Conservation (phyloP, 345 rosid species). For the Lumnitzera racemosa region DNA sequence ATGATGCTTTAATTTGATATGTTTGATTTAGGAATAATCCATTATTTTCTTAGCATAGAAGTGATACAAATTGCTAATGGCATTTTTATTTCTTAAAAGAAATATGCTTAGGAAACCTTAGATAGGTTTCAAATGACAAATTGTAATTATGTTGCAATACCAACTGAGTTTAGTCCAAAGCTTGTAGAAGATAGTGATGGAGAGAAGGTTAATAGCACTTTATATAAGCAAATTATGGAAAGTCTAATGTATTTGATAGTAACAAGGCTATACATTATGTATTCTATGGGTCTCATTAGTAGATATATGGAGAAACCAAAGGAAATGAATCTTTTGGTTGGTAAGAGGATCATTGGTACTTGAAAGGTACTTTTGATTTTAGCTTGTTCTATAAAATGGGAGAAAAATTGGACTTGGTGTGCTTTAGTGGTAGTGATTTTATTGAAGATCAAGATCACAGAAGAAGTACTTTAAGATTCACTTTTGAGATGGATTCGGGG, state of each 20-base stretch:
- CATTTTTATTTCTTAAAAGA: constrained; percentile 1
- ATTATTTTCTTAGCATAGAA: constrained; percentile 11
- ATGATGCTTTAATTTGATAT: constrained; percentile 8
- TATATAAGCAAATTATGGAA: neutral
- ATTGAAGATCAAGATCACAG: no score
- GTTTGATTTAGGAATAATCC: neutral
- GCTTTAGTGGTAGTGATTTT: no score
- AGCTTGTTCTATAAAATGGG: no score
- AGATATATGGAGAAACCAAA: neutral
- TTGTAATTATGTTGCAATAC: neutral
- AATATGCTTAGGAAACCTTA: constrained; percentile 4
- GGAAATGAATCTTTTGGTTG: neutral
- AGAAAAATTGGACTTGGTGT: no score
- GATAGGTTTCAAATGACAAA: constrained; percentile 3
- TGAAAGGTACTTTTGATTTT: neutral
- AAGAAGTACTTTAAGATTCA: no score
- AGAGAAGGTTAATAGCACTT: neutral
- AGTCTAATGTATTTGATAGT: constrained; percentile 6
- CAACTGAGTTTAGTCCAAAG: neutral
- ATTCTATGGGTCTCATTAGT: neutral
- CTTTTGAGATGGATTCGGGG: no score
- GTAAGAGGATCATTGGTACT: constrained; percentile 4
- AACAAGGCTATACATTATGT: constrained; percentile 2
- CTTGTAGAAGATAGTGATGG: neutral
- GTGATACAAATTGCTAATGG: neutral